Percentiles rank a stretch among this genome's conserved stretches.
Conservation (phyloP, 148 eudicot genomes). For the Pharnaceum exiguum region DNA sequence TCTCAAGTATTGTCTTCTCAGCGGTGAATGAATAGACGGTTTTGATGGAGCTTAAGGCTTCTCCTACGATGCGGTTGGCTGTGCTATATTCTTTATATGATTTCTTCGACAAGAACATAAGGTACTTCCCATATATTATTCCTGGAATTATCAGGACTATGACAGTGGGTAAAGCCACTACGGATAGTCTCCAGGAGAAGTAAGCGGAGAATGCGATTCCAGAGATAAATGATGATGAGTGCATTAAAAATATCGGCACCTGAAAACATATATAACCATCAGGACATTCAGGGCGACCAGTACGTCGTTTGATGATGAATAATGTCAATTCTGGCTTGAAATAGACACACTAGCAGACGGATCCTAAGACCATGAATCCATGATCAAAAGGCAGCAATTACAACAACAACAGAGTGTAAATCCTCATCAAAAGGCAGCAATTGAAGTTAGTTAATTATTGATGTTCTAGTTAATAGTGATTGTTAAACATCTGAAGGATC, state of each 20-base stretch:
- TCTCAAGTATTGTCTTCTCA: constrained; percentile 59
- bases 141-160: constrained; percentile 77
- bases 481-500: too few species aligned
- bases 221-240: constrained; percentile 73
- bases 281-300: too few species aligned
- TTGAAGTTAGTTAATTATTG: too few species aligned
- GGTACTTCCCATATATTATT: constrained; percentile 69
- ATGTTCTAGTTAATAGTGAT: too few species aligned
- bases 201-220: constrained; percentile 78
- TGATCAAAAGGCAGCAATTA: too few species aligned
- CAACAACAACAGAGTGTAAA: too few species aligned
- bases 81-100: constrained; percentile 62
- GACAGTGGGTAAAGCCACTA: constrained; percentile 78
- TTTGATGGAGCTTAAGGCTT: constrained; percentile 82
- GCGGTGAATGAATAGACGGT: constrained; percentile 87
- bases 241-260: constrained; percentile 92
- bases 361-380: too few species aligned
- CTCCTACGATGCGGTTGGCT: constrained; percentile 61
- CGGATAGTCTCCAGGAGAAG: constrained; percentile 82
- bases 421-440: too few species aligned
- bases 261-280: constrained; percentile 1
- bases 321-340: too few species aligned
- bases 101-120: constrained; percentile 46
- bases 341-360: too few species aligned
- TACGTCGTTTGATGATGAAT: too few species aligned